A percentile compares a stretch with the other conserved stretches of the same genome.
phyloP scores from a whole-genome alignment of 2,329 filamentous ascomycete species.

The Aspergillus amoenus region DNA sequence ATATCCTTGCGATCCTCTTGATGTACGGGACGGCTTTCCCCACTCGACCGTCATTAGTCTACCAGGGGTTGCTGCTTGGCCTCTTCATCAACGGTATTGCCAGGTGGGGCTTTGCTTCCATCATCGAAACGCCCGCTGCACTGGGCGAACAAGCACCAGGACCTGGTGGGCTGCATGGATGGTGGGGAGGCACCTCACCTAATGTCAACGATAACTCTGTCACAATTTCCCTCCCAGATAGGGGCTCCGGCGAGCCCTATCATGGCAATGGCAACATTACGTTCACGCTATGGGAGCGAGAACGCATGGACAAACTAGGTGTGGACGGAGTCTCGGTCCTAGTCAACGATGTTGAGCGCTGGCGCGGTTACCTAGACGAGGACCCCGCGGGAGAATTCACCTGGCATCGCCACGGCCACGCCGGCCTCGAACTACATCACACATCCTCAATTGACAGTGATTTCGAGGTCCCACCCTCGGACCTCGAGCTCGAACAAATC shows the following conservation, averaged over 20 bases:
- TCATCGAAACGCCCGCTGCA: slow-evolving; percentile 77
- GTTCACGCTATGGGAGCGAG: slow-evolving; percentile 42
- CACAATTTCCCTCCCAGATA: slow-evolving; percentile 44
- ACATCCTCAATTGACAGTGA: slow-evolving; percentile 25
- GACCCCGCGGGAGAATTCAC: slow-evolving; percentile 49
- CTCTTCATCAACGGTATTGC: slow-evolving; percentile 93
- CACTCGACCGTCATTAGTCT: slow-evolving; percentile 78
- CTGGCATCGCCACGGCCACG: slow-evolving; percentile 47
- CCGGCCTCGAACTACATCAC: slow-evolving; percentile 36
- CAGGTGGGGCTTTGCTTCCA: slow-evolving; percentile 86
- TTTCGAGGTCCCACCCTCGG: slow-evolving; percentile 7
- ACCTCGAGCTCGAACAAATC: slow-evolving; percentile 9
- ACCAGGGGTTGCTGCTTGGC: slow-evolving; percentile 85
- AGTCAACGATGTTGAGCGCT: slow-evolving; percentile 65
- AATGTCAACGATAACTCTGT: slow-evolving; percentile 54
- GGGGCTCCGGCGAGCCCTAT: slow-evolving; percentile 26
- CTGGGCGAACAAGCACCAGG: slow-evolving; percentile 56
- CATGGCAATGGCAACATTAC: slow-evolving; percentile 48
- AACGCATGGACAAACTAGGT: slow-evolving; percentile 39
- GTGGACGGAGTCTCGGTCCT: slow-evolving; percentile 60
- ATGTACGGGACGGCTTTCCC: slow-evolving; percentile 87
- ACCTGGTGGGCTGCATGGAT: slow-evolving; percentile 42
- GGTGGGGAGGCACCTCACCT: slow-evolving; percentile 45
- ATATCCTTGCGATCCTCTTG: slow-evolving; percentile 82
- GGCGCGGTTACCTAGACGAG: slow-evolving; percentile 56